phyloP scores from a whole-genome alignment of 495 filamentous ascomycete species.

The Pyrenopolyporus hunteri region DNA sequence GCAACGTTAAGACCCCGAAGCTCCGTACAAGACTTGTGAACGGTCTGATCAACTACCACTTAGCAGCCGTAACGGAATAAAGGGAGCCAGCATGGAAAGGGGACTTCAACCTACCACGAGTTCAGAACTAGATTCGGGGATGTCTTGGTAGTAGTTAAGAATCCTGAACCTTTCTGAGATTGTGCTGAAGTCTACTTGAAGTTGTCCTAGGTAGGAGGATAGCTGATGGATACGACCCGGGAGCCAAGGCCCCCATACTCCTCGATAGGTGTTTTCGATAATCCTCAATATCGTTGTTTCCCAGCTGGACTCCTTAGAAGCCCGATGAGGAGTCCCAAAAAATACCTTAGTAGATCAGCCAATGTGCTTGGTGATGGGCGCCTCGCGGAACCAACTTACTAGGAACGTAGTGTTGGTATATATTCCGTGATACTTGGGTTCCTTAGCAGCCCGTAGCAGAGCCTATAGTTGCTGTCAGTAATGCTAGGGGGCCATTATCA shows the following conservation, averaged over 20 bases:
- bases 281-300: slow-evolving; percentile 7
- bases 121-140: slow-evolving; percentile 5
- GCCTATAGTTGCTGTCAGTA: slow-evolving; percentile 2
- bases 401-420: neutral
- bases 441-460: neutral
- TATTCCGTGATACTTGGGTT: neutral
- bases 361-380: neutral
- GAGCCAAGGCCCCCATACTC: slow-evolving; percentile 14
- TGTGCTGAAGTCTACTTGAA: neutral
- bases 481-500: too few relatives aligned
- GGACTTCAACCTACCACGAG: neutral
- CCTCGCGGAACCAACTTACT: neutral
- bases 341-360: slow-evolving; percentile 4
- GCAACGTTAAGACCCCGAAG: slow-evolving; percentile 11
- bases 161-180: slow-evolving; percentile 12
- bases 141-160: slow-evolving; percentile 15
- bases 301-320: neutral
- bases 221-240: slow-evolving; percentile 6
- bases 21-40: slow-evolving; percentile 16
- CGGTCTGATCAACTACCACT: neutral
- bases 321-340: slow-evolving; percentile 17
- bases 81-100: neutral
- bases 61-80: neutral
- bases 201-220: neutral
- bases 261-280: slow-evolving; percentile 14